phyloP scores from a whole-genome alignment of 306 rosid species.

The Ormosia semicastrata region DNA sequence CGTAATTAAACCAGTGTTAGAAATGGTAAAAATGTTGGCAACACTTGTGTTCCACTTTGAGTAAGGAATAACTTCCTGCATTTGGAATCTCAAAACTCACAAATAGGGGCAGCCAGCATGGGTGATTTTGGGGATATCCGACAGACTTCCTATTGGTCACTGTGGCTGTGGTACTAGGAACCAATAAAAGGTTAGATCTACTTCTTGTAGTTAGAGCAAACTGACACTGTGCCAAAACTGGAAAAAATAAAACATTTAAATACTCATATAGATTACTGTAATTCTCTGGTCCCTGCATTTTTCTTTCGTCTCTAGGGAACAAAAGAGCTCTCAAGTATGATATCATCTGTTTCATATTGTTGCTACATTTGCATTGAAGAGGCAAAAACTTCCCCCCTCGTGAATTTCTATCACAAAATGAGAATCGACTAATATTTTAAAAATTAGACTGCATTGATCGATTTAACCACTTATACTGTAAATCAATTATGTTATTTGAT shows the following conservation, averaged over 20 bases:
- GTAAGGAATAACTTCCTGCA: constrained; percentile 40
- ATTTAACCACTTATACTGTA: no score
- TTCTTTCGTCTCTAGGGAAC: not conserved
- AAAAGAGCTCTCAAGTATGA: not conserved
- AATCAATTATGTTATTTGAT: no score
- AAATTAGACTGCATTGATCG: no score
- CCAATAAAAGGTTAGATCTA: not conserved
- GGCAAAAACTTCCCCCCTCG: not conserved
- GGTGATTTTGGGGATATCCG: not conserved
- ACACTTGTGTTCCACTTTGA: constrained; percentile 8
- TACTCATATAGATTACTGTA: no score
- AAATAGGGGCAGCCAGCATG: not conserved
- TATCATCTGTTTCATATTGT: not conserved
- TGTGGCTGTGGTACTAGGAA: not conserved
- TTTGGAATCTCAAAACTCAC: constrained; percentile 42
- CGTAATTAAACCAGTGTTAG: not conserved
- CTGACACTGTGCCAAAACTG: not conserved
- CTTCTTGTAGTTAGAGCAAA: constrained; percentile 1
- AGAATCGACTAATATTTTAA: no score
- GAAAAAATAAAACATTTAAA: not conserved
- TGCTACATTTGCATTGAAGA: not conserved
- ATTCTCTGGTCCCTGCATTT: not conserved
- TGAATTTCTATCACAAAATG: not conserved
- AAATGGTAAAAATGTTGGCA: not conserved
- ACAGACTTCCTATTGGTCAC: not conserved